Evolutionary conservation across 495 filamentous ascomycete species (phyloP), one percentile per base, ranked within the genome.

Genomic region (Rusavskia elegans): DNA sequence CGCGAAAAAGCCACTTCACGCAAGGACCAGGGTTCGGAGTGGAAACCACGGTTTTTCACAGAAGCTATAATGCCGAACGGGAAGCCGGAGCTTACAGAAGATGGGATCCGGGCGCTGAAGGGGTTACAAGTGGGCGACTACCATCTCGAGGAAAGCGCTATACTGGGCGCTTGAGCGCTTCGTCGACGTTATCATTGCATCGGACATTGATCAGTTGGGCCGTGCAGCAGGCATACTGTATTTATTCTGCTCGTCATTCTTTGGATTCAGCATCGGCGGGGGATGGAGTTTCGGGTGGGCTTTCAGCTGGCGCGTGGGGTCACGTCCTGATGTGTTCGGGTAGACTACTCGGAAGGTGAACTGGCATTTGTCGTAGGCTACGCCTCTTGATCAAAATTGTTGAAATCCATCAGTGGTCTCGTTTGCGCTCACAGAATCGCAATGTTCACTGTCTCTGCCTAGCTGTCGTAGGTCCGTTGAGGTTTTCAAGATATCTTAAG

Each of bases 1-100:
- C 40, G 45, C 38, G 62, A 66, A 59, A 55, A 63, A 19, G 57
- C 57, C 23, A 66, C 64, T 52, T 58, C 62, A 38, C 25, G 35
- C 4, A 62, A 58, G 41, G 61, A 58, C 39, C 53, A 63, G 39
- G 42, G 50, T 17, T 74, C 75, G 46, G 72, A 81, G 17, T 97
- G 86, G 85, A 73, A 81, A 53, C 92, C 92, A n/a, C 72, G 87
- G 23, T 98, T 95, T 66, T 98, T 98, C 63, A 83, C 78, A 5
- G 79, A 81, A 10, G 77, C 76, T 1, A 77, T 83, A 10, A 83
- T 82, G 53, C 81, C 84, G 20, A 65, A 78, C 16, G 89, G 89
- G 6, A 85, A 79, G 64, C 89, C 89, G 0, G 75, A 83, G 51
- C 69, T 96, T 58, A 92, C 81, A 0, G 76, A 84, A 49, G 86